Base-by-base conservation (phyloP, 768 basidiomycete species). In the Kwoniella newhampshirensis region DNA sequence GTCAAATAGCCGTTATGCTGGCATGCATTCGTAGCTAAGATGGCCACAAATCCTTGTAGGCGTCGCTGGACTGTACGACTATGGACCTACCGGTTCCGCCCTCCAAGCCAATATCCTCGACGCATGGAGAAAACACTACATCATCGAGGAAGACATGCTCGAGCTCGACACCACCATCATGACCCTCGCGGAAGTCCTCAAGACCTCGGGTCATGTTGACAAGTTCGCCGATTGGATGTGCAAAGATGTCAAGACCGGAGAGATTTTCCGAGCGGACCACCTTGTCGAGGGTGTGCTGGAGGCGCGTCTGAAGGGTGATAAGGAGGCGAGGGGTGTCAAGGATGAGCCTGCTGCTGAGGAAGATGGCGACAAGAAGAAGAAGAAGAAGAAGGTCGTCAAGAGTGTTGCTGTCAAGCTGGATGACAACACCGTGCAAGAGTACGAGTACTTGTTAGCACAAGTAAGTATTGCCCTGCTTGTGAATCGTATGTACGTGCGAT, bases 181-280 rank as follows among this genome's bases (percentile, higher is more conserved):
- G 87, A 98, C 94, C 0, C 88, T 94, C 15, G 84, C 89, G 2
- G 81, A 91, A 12, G 93, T 98, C 9, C 93, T 98, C 73, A 93
- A 96, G 77, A 86, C 94, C 0, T 97, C 92, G 30, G 93, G 96
- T 26, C 96, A 98, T 79, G 94, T 98, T 59, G 93, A 92, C 40
- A 85, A 93, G 64, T 99, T 98, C 73, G 90, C 94, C 4, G 96
- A 99, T 74, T 99, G 93, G 94, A 98, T 97, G 94, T 89, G 91
- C 71, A 96, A 94, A 80, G 94, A 98, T 67, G 80, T 81, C 23
- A 86, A 89, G 80, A 93, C 88, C n/a, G 91, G 92, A 42, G 92
- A 98, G 69, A 93, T 98, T 45, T 85, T 96, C 67, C 87, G 94
- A 42, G 94, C 94, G 23, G 93, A 98, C 76, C 96, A 97, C 77